Evolutionary conservation across 768 basidiomycete genomes (phyloP), one percentile per base, ranked within the genome.

Genomic region (Mycena rebaudengoi): DNA sequence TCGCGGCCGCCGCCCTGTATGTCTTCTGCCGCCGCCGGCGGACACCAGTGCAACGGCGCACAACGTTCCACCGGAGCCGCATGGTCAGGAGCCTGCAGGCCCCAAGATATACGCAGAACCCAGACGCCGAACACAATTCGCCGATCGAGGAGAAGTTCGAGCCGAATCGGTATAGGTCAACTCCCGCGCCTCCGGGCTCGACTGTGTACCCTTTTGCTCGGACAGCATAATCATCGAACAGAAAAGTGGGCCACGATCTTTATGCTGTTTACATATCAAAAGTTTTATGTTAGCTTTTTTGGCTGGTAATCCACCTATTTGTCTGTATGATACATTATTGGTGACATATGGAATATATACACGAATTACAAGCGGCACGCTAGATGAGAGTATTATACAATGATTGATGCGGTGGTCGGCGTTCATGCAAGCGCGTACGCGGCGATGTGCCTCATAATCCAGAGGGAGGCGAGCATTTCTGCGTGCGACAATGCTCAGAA

Each of bases 361-460:
- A n/a, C n/a, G n/a, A n/a, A n/a, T n/a, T n/a, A n/a, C n/a, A n/a
- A n/a, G n/a, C n/a, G n/a, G n/a, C n/a, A n/a, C n/a, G n/a, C n/a
- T n/a, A n/a, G n/a, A n/a, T n/a, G n/a, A n/a, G n/a, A n/a, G n/a
- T n/a, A n/a, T n/a, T n/a, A n/a, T n/a, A n/a, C n/a, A n/a, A n/a
- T n/a, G n/a, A n/a, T n/a, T n/a, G n/a, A n/a, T n/a, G n/a, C n/a
- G n/a, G n/a, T n/a, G n/a, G n/a, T n/a, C n/a, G n/a, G n/a, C n/a
- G n/a, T n/a, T n/a, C n/a, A n/a, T n/a, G n/a, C n/a, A n/a, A n/a
- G n/a, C n/a, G n/a, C 75, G 65, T 87, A 77, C 33, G 78, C 75
- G 7, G 72, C 81, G 29, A 90, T 88, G 68, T 89, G 85, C 12
- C 88, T 82, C 86, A 91, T 87, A 65, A 90, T 86, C 73, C 83